Evolutionary conservation across 352 stramenopile species (phyloP).

Genomic region (Globisporangium spinosum): DNA sequence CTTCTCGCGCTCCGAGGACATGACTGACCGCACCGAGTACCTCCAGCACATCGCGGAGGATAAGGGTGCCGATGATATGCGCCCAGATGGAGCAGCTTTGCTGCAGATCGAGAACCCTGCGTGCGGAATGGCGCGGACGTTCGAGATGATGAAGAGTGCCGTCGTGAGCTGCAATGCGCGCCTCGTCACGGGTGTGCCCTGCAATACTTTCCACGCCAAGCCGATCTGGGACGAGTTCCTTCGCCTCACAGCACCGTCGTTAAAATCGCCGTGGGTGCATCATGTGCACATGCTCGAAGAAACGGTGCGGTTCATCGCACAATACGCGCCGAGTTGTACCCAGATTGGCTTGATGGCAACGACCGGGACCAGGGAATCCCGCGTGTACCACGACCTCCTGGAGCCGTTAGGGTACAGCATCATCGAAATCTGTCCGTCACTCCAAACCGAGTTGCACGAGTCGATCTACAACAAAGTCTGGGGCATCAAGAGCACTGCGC

Average conservation of each 20-base stretch:
- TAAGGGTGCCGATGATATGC: background rate
- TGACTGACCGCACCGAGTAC: slow-evolving; percentile 70
- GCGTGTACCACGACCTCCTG: slow-evolving; percentile 69
- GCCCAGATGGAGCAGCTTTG: background rate
- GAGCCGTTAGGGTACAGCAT: slow-evolving; percentile 54
- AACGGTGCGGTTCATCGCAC: slow-evolving; percentile 54
- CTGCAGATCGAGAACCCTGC: slow-evolving; percentile 59
- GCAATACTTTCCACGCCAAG: slow-evolving; percentile 74
- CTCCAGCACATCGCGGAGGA: slow-evolving; percentile 28
- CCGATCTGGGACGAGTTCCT: slow-evolving; percentile 75
- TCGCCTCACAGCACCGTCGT: slow-evolving; percentile 24
- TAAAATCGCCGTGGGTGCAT: slow-evolving; percentile 14
- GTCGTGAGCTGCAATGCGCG: slow-evolving; percentile 29
- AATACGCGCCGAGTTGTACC: slow-evolving; percentile 39
- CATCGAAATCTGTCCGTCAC: slow-evolving; percentile 41
- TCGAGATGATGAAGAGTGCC: slow-evolving; percentile 63
- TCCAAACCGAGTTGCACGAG: slow-evolving; percentile 65
- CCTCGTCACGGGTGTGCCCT: slow-evolving; percentile 61
- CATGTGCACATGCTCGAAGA: slow-evolving; percentile 76
- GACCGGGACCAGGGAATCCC: slow-evolving; percentile 54
- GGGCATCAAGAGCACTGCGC: slow-evolving; percentile 74
- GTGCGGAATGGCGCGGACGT: slow-evolving; percentile 65
- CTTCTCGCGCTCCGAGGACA: slow-evolving; percentile 71
- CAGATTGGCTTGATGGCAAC: slow-evolving; percentile 63
- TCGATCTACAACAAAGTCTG: slow-evolving; percentile 70